A percentile compares a stretch with the other conserved stretches of the same genome.
Conservation (phyloP, 75 land plant species). For the Cupressus sempervirens region DNA sequence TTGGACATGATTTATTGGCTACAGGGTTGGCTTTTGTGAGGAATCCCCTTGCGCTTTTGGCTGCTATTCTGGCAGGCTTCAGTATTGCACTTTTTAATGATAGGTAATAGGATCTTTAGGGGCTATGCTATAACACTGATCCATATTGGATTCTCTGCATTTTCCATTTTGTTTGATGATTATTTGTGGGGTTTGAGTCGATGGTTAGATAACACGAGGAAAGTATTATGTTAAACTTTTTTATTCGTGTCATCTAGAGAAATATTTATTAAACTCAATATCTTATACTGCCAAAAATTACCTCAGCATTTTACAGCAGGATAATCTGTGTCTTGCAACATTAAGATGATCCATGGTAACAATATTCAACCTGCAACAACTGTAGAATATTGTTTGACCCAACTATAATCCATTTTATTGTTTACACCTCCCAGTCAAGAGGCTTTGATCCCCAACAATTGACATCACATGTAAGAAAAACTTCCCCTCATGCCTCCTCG, state of each 20-base stretch:
- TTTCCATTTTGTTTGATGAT: neutral
- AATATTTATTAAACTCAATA: neutral
- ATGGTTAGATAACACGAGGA: neutral
- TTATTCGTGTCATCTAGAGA: neutral
- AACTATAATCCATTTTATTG: too few relatives aligned
- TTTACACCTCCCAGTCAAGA: too few relatives aligned
- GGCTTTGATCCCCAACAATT: too few relatives aligned
- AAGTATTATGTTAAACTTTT: neutral
- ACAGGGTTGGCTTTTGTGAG: constrained; percentile 82
- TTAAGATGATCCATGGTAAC: too few relatives aligned
- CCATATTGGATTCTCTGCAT: neutral
- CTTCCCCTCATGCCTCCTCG: too few relatives aligned
- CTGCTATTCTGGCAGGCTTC: constrained; percentile 69
- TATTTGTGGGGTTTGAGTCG: neutral
- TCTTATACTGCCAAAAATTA: too few relatives aligned
- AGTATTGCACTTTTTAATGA: constrained; percentile 88
- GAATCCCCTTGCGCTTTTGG: constrained; percentile 73
- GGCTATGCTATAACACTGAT: neutral
- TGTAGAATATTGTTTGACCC: too few relatives aligned
- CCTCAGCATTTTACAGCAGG: too few relatives aligned
- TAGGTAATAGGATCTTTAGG: constrained; percentile 43
- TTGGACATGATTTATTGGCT: constrained; percentile 7
- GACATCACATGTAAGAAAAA: too few relatives aligned
- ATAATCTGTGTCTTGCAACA: too few relatives aligned
- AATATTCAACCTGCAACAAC: too few relatives aligned